A percentile compares a stretch with the other conserved stretches of the same genome.
Conservation (phyloP, 768 basidiomycete genomes). For the Chiua virens region DNA sequence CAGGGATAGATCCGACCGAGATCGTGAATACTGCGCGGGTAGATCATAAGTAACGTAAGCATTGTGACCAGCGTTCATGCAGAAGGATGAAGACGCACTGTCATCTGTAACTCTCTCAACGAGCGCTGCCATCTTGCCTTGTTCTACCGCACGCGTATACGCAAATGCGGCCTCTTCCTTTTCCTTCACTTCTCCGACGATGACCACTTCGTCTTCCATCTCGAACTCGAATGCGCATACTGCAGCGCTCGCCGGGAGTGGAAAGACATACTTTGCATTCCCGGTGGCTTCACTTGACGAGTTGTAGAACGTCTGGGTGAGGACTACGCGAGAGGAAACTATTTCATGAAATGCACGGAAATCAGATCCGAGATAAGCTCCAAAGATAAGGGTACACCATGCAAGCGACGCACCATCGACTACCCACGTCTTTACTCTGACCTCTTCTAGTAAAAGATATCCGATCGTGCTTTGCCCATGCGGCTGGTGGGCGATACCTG, state of each 20-base stretch:
- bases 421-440: constrained; percentile 40
- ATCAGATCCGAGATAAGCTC: neutral
- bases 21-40: constrained; percentile 50
- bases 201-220: constrained; percentile 40
- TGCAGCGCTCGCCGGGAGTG: constrained; percentile 54
- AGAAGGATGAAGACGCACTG: constrained; percentile 33
- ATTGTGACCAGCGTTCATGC: neutral
- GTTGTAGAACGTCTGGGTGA: constrained; percentile 44
- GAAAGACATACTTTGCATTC: constrained; percentile 56
- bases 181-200: constrained; percentile 50
- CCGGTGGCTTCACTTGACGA: constrained; percentile 36
- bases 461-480: constrained; percentile 19
- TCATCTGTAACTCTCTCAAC: constrained; percentile 52
- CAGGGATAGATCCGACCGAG: constrained; percentile 54
- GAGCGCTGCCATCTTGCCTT: constrained; percentile 44
- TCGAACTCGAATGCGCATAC: constrained; percentile 55
- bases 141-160: constrained; percentile 40
- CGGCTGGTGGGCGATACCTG: constrained; percentile 35
- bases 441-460: constrained; percentile 43
- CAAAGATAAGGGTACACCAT: neutral
- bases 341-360: neutral
- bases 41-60: too few species aligned
- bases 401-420: constrained; percentile 43
- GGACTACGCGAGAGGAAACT: constrained; percentile 46
- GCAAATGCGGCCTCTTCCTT: constrained; percentile 41